phyloP scores from a whole-genome alignment of 306 rosid species.

The Chamaecrista fasciculata region DNA sequence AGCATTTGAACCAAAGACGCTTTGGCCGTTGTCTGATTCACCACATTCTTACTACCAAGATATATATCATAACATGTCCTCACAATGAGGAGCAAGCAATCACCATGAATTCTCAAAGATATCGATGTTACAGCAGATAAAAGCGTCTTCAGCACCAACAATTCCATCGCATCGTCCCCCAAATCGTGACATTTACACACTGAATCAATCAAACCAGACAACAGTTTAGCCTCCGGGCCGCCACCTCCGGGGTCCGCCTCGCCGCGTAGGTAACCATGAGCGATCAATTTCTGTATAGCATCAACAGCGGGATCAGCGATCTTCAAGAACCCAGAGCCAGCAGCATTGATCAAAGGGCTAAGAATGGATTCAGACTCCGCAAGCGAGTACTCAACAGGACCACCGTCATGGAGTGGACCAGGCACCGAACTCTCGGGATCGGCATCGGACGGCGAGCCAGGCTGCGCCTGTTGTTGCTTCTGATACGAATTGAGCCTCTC shows the following conservation, averaged over 20 bases:
- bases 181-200: conserved; percentile 89
- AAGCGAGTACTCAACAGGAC: conserved; percentile 68
- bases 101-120: conserved; percentile 90
- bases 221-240: conserved; percentile 62
- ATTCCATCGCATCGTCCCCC: conserved; percentile 85
- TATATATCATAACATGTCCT: conserved; percentile 92
- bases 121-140: conserved; percentile 93
- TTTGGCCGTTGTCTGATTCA: conserved; percentile 95
- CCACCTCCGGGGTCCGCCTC: conserved; percentile 76
- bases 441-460: conserved; percentile 41
- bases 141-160: conserved; percentile 74
- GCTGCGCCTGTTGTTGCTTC: conserved; percentile 30
- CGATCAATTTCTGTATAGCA: conserved; percentile 85
- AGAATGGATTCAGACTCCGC: conserved; percentile 80
- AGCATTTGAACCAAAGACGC: conserved; percentile 96
- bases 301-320: conserved; percentile 98
- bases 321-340: conserved; percentile 69
- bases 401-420: conserved; percentile 92
- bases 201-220: conserved; percentile 75
- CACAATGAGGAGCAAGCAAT: conserved; percentile 84
- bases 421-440: conserved; percentile 55
- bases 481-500: conserved; percentile 54
- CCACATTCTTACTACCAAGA: conserved; percentile 76
- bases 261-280: conserved; percentile 85
- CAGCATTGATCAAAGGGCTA: conserved; percentile 81